A percentile compares a stretch with the other conserved stretches of the same genome.
phyloP scores from a whole-genome alignment of 257 asterid genomes.

The Ilex aquifolium region DNA sequence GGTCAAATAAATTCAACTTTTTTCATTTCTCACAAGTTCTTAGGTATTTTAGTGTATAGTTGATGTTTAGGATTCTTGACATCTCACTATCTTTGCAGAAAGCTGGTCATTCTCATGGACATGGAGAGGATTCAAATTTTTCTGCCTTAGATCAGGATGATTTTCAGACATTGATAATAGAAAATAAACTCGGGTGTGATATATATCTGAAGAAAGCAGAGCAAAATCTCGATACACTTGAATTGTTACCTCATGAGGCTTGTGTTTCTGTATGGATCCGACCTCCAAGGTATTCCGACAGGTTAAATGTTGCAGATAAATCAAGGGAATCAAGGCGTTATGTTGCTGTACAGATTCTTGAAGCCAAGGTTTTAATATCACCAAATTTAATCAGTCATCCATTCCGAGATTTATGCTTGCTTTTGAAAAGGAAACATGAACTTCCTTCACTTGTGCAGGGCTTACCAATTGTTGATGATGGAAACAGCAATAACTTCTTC shows the following conservation, averaged over 20 bases:
- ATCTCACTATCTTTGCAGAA: constrained; percentile 39
- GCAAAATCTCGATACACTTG: constrained; percentile 42
- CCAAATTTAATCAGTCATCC: constrained; percentile 2
- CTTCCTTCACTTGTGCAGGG: constrained; percentile 48
- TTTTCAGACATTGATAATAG: constrained; percentile 69
- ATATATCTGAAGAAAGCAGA: constrained; percentile 58
- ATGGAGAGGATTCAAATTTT: constrained; percentile 40
- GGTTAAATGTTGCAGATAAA: constrained; percentile 78
- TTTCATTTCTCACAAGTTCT: constrained; percentile 7
- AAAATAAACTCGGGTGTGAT: constrained; percentile 95
- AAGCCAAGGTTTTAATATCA: constrained; percentile 65
- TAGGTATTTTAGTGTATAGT: not conserved
- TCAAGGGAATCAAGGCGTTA: constrained; percentile 85
- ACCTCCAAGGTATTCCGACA: constrained; percentile 93
- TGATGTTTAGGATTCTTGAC: not conserved
- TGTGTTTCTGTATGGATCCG: constrained; percentile 66
- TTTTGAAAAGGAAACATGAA: not conserved
- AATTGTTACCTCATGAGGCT: constrained; percentile 46
- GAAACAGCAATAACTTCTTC: constrained; percentile 82
- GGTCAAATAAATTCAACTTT: constrained; percentile 31
- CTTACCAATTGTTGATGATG: constrained; percentile 86
- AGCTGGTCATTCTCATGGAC: constrained; percentile 45
- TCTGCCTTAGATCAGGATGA: constrained; percentile 91
- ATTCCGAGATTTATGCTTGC: not conserved
- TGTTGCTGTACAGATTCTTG: constrained; percentile 74